Evolutionary conservation across 2,329 filamentous ascomycete species (phyloP).

Genomic region (Orbilia blumenaviensis): DNA sequence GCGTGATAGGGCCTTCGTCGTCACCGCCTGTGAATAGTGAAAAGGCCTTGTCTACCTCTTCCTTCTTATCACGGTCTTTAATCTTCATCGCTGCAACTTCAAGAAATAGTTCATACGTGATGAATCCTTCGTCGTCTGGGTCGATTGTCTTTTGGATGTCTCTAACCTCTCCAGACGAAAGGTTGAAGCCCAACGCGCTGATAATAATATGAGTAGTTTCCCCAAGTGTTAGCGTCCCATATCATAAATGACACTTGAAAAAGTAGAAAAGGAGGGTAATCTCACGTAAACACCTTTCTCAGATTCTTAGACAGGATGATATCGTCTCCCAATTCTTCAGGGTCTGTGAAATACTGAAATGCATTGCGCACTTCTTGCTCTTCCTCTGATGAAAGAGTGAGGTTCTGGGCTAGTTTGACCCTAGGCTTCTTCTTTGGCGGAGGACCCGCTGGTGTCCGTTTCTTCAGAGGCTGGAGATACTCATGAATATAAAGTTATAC

Average conservation of each 20-base stretch:
- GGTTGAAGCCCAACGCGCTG: constrained; percentile 83
- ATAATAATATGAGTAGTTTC: background rate
- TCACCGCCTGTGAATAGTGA: constrained; percentile 75
- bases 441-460: constrained; percentile 13
- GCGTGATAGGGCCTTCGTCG: constrained; percentile 73
- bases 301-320: constrained; percentile 75
- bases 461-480: constrained; percentile 35
- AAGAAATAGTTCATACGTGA: constrained; percentile 82
- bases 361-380: constrained; percentile 39
- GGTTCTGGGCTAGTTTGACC: constrained; percentile 49
- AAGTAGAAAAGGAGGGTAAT: constrained; percentile 8
- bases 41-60: constrained; percentile 84
- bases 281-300: constrained; percentile 75
- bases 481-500: too few relatives aligned
- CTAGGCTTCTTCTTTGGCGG: constrained; percentile 40
- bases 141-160: constrained; percentile 85
- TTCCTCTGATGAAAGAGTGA: constrained; percentile 43
- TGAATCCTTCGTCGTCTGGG: constrained; percentile 79
- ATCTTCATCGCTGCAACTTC: constrained; percentile 88
- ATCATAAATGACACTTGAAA: background rate
- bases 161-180: constrained; percentile 72
- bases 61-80: constrained; percentile 68
- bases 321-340: constrained; percentile 71
- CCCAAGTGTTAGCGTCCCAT: background rate
- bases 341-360: constrained; percentile 45